Evolutionary conservation across 768 basidiomycete genomes (phyloP).

Genomic region (Rhizopogon vulgaris): DNA sequence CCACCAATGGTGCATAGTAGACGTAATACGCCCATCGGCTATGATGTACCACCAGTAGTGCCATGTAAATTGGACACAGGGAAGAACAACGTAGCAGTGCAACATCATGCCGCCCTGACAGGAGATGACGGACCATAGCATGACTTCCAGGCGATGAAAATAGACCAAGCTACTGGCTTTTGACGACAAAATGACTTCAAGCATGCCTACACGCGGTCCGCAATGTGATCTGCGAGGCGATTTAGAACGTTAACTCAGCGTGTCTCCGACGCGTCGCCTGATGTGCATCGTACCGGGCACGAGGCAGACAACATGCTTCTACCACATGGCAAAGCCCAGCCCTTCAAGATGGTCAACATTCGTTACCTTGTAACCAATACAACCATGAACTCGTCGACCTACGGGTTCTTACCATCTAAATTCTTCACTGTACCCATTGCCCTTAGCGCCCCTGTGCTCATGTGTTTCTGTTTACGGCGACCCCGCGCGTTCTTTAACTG

Average conservation of each 20-base stretch:
- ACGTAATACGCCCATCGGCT: not conserved
- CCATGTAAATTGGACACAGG: not conserved
- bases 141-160: not conserved
- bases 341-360: conserved; percentile 14
- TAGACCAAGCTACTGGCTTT: not conserved
- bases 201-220: not conserved
- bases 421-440: conserved; percentile 23
- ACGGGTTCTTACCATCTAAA: conserved; percentile 21
- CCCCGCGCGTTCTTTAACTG: not conserved
- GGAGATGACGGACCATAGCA: not conserved
- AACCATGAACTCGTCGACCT: conserved; percentile 25
- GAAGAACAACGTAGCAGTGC: not conserved
- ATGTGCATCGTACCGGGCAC: conserved; percentile 9
- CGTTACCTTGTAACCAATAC: conserved; percentile 14
- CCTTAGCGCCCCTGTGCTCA: conserved; percentile 21
- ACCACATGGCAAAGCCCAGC: conserved; percentile 21
- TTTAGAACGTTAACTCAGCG: conserved; percentile 15
- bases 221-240: not conserved
- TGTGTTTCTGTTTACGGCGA: conserved; percentile 12
- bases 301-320: conserved; percentile 7
- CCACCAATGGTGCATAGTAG: not conserved
- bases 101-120: not conserved
- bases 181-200: not conserved
- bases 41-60: too few relatives aligned
- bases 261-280: conserved; percentile 9